A percentile compares a stretch with the other conserved stretches of the same genome.
Conservation (phyloP, 805 yeast genomes). For the Yarrowia porcina region DNA sequence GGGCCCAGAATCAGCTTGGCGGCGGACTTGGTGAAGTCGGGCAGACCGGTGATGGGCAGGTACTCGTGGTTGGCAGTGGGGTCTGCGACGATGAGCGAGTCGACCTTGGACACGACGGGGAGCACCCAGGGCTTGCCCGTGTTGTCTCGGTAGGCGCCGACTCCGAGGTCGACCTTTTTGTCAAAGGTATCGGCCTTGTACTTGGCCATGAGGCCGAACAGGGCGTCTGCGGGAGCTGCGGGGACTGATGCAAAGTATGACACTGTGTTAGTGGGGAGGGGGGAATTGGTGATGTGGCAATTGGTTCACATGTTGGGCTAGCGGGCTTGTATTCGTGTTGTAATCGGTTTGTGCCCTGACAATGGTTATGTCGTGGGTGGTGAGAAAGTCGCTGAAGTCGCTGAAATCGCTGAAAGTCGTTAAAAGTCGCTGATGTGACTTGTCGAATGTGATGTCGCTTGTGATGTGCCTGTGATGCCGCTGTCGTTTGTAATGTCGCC, state of each 20-base stretch:
- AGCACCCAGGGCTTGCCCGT: slow-evolving; percentile 84
- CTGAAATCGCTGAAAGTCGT: too few species aligned
- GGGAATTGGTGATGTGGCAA: too few species aligned
- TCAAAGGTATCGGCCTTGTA: slow-evolving; percentile 59
- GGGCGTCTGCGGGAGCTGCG: slow-evolving; percentile 83
- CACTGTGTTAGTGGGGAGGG: slow-evolving; percentile 25
- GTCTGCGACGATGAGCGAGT: slow-evolving; percentile 57
- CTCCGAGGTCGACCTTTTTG: slow-evolving; percentile 58
- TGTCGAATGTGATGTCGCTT: too few species aligned
- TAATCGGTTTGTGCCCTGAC: neutral
- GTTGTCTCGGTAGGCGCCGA: slow-evolving; percentile 90
- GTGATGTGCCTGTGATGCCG: too few species aligned
- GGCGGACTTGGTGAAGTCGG: slow-evolving; percentile 64
- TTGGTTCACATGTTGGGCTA: too few species aligned
- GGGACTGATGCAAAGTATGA: slow-evolving; percentile 39
- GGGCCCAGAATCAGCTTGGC: slow-evolving; percentile 65
- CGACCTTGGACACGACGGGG: slow-evolving; percentile 71
- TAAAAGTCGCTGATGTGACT: too few species aligned
- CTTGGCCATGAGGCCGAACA: slow-evolving; percentile 67
- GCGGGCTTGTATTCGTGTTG: too few species aligned
- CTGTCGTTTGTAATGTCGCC: too few species aligned
- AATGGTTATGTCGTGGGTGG: neutral
- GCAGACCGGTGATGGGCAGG: slow-evolving; percentile 75
- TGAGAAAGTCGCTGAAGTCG: neutral
- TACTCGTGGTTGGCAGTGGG: slow-evolving; percentile 80